Conservation (phyloP, 257 asterid genomes). For the Solanum sejunctum region DNA sequence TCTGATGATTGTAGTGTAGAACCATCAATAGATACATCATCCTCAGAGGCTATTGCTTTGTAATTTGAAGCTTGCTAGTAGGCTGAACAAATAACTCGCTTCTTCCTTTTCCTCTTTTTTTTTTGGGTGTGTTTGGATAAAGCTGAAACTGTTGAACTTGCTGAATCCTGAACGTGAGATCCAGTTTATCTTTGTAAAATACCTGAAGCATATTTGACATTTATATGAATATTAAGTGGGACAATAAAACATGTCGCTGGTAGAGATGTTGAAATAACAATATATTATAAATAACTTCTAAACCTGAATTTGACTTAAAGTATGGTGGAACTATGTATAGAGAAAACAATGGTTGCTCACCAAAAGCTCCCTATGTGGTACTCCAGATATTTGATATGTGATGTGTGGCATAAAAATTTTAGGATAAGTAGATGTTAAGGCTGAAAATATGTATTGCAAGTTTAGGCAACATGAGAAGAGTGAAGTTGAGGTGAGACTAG, state of each 20-base stretch:
- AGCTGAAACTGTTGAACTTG: neutral
- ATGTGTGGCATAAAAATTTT: neutral
- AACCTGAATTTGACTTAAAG: neutral
- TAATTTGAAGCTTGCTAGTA: neutral
- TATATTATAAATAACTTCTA: neutral
- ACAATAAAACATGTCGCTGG: neutral
- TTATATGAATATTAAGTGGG: neutral
- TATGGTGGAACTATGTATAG: neutral
- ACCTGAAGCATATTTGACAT: neutral
- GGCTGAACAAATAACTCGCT: neutral
- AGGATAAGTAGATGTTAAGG: neutral
- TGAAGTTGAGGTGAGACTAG: neutral
- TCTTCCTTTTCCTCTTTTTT: neutral
- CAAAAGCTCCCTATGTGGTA: neutral
- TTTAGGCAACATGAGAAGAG: neutral
- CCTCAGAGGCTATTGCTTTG: neutral
- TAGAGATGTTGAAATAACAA: neutral
- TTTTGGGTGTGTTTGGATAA: neutral
- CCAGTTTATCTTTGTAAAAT: neutral
- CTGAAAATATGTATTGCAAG: neutral
- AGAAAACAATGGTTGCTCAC: neutral
- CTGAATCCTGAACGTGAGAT: neutral
- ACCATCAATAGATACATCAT: neutral
- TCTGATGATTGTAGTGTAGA: neutral
- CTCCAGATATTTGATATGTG: neutral